These are phyloP conservation scores for Neurospora tetraspora DNA, from an alignment of 495 filamentous ascomycete species.

Conservation along the genomic window DNA sequence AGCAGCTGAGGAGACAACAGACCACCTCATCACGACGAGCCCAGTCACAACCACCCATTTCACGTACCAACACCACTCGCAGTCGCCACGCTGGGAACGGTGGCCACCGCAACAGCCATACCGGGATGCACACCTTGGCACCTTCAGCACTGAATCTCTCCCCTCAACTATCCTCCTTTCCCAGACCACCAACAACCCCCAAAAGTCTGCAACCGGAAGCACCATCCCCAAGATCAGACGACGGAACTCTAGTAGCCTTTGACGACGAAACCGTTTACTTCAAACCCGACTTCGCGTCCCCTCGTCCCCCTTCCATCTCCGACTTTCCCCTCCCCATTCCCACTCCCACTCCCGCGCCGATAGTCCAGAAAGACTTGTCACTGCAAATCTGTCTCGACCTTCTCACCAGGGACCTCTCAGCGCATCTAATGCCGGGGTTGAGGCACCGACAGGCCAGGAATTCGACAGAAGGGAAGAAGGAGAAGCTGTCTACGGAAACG, in stretches of 20 bases:
- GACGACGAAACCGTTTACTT: constrained; percentile 33
- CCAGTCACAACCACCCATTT: background rate
- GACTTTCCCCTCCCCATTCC: background rate
- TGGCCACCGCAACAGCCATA: background rate
- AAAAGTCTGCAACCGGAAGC: background rate
- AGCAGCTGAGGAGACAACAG: background rate
- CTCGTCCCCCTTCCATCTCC: constrained; percentile 8
- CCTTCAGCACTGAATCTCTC: background rate
- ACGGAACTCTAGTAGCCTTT: constrained; percentile 33
- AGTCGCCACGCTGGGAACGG: background rate
- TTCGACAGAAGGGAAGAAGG: background rate
- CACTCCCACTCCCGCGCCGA: background rate
- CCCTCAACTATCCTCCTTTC: background rate
- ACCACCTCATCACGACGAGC: background rate
- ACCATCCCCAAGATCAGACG: constrained; percentile 30
- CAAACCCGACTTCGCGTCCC: constrained; percentile 27
- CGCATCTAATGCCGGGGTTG: constrained; percentile 9
- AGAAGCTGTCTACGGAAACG: constrained; percentile 24
- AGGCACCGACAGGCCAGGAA: background rate
- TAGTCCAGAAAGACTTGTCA: background rate
- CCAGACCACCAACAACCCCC: constrained; percentile 8
- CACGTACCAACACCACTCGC: background rate
- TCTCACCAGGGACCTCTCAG: constrained; percentile 31
- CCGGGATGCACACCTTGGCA: background rate
- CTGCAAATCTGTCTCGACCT: constrained; percentile 34